phyloP scores from a whole-genome alignment of 192 early-diverging fungal genomes.

The Glomus cerebriforme region DNA sequence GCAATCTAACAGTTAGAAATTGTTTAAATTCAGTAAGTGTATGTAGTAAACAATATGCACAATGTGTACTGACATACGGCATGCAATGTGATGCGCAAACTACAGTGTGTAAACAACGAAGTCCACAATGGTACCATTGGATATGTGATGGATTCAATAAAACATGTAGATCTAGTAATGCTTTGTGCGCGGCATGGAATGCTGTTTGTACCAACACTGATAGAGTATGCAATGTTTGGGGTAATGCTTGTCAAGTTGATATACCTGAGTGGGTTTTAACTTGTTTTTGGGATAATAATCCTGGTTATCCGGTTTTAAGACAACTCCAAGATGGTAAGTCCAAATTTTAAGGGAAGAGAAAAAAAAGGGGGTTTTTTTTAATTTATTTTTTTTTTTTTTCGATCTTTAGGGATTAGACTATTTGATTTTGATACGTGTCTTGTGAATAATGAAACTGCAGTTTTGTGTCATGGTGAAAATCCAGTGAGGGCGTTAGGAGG shows the following conservation, averaged over 20 bases:
- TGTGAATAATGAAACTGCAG: slow-evolving; percentile 33
- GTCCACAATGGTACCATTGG: slow-evolving; percentile 42
- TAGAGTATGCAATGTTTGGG: slow-evolving; percentile 38
- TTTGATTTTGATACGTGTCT: slow-evolving; percentile 44
- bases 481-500: slow-evolving; percentile 32
- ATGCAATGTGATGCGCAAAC: slow-evolving; percentile 37
- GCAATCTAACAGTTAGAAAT: slow-evolving; percentile 25
- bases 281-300: slow-evolving; percentile 48
- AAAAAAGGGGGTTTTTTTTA: not conserved
- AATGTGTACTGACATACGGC: slow-evolving; percentile 36
- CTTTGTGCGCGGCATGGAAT: slow-evolving; percentile 41
- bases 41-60: slow-evolving; percentile 35
- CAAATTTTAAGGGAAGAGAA: not conserved
- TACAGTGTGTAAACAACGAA: slow-evolving; percentile 28
- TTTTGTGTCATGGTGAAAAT: slow-evolving; percentile 43
- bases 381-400: not conserved
- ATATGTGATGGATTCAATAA: slow-evolving; percentile 37
- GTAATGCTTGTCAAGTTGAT: slow-evolving; percentile 33
- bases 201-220: slow-evolving; percentile 36
- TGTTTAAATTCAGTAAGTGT: slow-evolving; percentile 38
- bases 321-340: slow-evolving; percentile 42
- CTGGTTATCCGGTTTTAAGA: slow-evolving; percentile 34
- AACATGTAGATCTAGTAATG: slow-evolving; percentile 37
- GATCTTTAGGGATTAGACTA: slow-evolving; percentile 41
- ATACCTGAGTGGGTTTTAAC: slow-evolving; percentile 36